phyloP scores from a whole-genome alignment of 805 yeast species.

The Teunomyces barrocoloradensis region DNA sequence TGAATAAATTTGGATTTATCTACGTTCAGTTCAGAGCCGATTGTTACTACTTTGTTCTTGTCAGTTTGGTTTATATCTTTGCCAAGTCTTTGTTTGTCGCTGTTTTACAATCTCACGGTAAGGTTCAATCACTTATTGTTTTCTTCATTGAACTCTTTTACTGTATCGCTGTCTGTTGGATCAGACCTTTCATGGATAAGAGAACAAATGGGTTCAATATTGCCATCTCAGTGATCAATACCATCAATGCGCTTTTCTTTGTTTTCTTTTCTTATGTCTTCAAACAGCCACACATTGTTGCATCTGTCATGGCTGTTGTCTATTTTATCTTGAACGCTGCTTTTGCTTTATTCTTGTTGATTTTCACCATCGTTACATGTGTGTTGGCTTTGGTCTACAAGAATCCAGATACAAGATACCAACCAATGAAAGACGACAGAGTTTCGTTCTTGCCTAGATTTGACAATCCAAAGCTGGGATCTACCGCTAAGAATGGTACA shows the following conservation, averaged over 20 bases:
- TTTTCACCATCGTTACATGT: slow-evolving; percentile 88
- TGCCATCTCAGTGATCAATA: slow-evolving; percentile 72
- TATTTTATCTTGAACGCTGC: slow-evolving; percentile 87
- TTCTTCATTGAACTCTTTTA: slow-evolving; percentile 74
- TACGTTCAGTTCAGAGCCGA: slow-evolving; percentile 91
- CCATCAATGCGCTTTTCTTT: slow-evolving; percentile 82
- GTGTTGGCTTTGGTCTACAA: slow-evolving; percentile 76
- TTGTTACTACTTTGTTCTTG: slow-evolving; percentile 75
- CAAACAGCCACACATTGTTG: slow-evolving; percentile 81
- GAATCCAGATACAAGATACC: slow-evolving; percentile 93
- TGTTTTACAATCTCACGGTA: slow-evolving; percentile 76
- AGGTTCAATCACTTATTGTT: slow-evolving; percentile 73
- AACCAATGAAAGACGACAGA: slow-evolving; percentile 95
- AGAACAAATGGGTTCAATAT: slow-evolving; percentile 93
- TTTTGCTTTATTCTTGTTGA: slow-evolving; percentile 74
- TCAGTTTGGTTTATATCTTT: slow-evolving; percentile 63
- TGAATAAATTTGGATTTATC: slow-evolving; percentile 88
- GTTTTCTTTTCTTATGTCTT: slow-evolving; percentile 84
- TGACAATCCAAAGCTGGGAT: slow-evolving; percentile 32
- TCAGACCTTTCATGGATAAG: slow-evolving; percentile 91
- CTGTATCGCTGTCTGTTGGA: slow-evolving; percentile 61
- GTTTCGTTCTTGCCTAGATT: slow-evolving; percentile 86
- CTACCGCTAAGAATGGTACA: slow-evolving; percentile 23
- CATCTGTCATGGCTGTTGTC: slow-evolving; percentile 88
- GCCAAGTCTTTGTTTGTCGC: slow-evolving; percentile 83